These are phyloP conservation scores for Ustilago cynodontis DNA, from an alignment of 1,284 basidiomycete species.

Conservation along the genomic window DNA sequence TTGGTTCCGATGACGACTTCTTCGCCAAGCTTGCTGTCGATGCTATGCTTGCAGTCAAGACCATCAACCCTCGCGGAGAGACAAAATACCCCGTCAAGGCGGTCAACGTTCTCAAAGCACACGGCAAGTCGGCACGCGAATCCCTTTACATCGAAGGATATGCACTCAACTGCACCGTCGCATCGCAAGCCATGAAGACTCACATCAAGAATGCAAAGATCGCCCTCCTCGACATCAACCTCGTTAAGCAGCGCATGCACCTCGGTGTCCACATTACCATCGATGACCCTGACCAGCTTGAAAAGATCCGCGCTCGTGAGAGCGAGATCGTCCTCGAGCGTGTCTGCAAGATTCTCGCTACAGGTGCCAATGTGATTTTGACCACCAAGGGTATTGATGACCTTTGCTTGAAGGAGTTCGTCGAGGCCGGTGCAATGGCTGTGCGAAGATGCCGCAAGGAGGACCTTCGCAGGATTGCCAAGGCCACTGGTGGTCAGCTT, in stretches of 20 bases:
- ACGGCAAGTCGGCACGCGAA: constrained; percentile 94
- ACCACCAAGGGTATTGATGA: constrained; percentile 99
- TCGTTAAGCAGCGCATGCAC: constrained; percentile 97
- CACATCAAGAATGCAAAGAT: constrained; percentile 94
- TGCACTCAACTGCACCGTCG: constrained; percentile 98
- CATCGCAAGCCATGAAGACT: constrained; percentile 99
- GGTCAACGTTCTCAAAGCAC: constrained; percentile 98
- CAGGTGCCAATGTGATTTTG: constrained; percentile 95
- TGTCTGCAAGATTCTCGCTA: constrained; percentile 92
- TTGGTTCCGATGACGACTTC: constrained; percentile 96
- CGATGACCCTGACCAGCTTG: constrained; percentile 93
- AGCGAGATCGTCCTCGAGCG: constrained; percentile 96
- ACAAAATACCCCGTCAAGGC: constrained; percentile 99
- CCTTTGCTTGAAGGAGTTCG: constrained; percentile 97
- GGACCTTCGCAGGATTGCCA: constrained; percentile 95
- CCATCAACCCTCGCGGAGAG: constrained; percentile 92
- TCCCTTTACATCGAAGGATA: constrained; percentile 96
- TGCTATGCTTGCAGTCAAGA: constrained; percentile 97
- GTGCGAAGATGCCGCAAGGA: constrained; percentile 98
- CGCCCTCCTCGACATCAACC: constrained; percentile 97
- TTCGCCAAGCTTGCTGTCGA: constrained; percentile 99
- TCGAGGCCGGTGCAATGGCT: constrained; percentile 98
- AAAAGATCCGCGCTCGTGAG: constrained; percentile 94
- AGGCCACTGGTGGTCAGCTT: constrained; percentile 93
- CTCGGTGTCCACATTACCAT: constrained; percentile 97